Evolutionary conservation across 2,329 filamentous ascomycete species (phyloP).

Genomic region (Stachybotrys elegans): DNA sequence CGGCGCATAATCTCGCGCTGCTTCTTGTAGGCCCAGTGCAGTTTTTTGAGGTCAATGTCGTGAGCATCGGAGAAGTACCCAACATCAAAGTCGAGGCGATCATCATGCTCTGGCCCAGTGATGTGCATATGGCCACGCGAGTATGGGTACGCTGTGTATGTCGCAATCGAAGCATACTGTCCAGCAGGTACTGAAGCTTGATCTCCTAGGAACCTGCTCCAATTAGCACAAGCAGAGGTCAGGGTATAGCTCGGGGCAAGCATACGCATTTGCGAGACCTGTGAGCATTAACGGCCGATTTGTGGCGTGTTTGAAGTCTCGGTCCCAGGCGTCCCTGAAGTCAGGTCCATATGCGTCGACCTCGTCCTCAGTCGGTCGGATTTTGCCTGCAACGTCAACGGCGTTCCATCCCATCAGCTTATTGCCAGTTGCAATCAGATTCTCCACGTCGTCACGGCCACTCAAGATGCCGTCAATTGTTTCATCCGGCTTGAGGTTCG

Average conservation of each 20-base stretch:
- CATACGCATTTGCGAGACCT: constrained; percentile 10
- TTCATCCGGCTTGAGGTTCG: constrained; percentile 16
- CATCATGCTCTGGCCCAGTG: constrained; percentile 27
- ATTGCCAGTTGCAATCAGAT: constrained; percentile 26
- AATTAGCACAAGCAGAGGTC: too few relatives aligned
- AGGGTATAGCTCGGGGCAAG: too few relatives aligned
- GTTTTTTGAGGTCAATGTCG: constrained; percentile 49
- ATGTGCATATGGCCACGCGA: constrained; percentile 60
- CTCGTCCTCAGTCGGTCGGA: constrained; percentile 47
- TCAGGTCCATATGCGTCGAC: constrained; percentile 42
- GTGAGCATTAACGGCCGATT: constrained; percentile 41
- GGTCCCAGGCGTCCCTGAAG: constrained; percentile 47
- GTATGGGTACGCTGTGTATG: constrained; percentile 55
- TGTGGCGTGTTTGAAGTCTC: constrained; percentile 35
- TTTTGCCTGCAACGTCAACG: constrained; percentile 46
- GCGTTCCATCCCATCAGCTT: constrained; percentile 50
- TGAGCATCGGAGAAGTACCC: constrained; percentile 41
- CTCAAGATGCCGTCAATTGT: constrained; percentile 42
- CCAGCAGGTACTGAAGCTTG: constrained; percentile 19
- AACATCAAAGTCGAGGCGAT: constrained; percentile 46
- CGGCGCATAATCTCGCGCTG: constrained; percentile 55
- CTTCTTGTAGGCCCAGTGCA: constrained; percentile 60
- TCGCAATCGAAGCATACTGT: constrained; percentile 47
- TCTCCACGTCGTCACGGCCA: constrained; percentile 38
- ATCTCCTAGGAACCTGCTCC: not conserved